A percentile compares a stretch with the other conserved stretches of the same genome.
Conservation (phyloP, 441 rosid genomes). For the Macaranga tanarius region DNA sequence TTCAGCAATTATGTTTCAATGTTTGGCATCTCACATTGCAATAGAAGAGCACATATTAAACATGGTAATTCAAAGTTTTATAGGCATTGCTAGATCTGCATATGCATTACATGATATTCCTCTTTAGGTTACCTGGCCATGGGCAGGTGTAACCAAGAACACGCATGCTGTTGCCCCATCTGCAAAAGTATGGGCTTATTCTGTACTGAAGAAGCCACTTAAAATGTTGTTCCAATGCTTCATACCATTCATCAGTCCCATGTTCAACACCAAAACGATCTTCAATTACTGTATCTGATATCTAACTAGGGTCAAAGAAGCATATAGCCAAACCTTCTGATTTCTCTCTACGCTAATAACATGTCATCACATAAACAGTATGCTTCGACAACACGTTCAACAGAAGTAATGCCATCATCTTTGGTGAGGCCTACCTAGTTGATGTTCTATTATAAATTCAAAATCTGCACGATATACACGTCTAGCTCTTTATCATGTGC, state of each 20-base stretch:
- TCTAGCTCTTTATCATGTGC: constrained; percentile 1
- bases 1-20: constrained; percentile 2
- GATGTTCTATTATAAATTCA: neutral
- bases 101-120: constrained; percentile 10
- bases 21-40: neutral
- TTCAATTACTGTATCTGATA: constrained; percentile 97
- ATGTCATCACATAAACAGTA: neutral
- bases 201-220: constrained; percentile 93
- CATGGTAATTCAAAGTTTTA: neutral
- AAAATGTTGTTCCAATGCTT: constrained; percentile 73
- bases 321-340: constrained; percentile 14
- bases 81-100: constrained; percentile 1
- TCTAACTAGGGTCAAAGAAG: constrained; percentile 45
- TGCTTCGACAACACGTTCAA: neutral
- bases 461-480: neutral
- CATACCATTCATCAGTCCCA: constrained; percentile 85
- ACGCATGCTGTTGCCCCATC: constrained; percentile 94
- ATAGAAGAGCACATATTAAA: neutral
- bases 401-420: neutral
- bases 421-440: neutral
- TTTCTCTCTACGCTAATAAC: neutral
- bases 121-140: constrained; percentile 69
- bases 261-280: constrained; percentile 88
- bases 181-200: constrained; percentile 92
- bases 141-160: constrained; percentile 93